These are phyloP conservation scores for Cryomyces minteri DNA, from an alignment of 495 filamentous ascomycete species.

Conservation along the genomic window DNA sequence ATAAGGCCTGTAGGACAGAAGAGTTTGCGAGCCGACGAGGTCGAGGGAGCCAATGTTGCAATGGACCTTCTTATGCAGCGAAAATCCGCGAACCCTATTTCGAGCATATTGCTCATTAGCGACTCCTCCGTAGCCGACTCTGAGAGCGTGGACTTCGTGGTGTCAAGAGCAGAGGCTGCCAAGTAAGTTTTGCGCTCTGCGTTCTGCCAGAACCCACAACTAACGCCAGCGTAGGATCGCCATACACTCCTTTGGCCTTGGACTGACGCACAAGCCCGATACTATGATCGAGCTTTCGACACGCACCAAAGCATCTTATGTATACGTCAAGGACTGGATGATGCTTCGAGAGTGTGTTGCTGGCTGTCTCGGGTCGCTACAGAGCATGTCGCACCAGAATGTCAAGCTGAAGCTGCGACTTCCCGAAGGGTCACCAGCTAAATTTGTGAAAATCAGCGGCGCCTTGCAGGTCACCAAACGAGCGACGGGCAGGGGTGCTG, in stretches of 20 bases:
- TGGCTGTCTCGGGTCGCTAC: conserved; percentile 83
- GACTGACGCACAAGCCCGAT: conserved; percentile 94
- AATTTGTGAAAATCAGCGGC: conserved; percentile 96
- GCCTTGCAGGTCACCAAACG: conserved; percentile 94
- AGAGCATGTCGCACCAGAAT: conserved; percentile 96
- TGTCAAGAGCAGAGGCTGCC: conserved; percentile 91
- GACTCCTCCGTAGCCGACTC: conserved; percentile 95
- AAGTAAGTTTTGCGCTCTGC: conserved; percentile 40
- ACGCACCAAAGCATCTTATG: conserved; percentile 90
- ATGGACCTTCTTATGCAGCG: conserved; percentile 99
- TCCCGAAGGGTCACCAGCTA: conserved; percentile 91
- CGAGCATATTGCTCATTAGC: conserved; percentile 93
- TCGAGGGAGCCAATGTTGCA: conserved; percentile 94
- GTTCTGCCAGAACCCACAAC: not conserved
- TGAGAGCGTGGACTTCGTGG: conserved; percentile 95
- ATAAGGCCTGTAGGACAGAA: conserved; percentile 93
- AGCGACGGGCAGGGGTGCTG: conserved; percentile 89
- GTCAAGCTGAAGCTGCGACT: conserved; percentile 90
- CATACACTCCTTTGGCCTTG: conserved; percentile 92
- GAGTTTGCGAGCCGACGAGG: conserved; percentile 88
- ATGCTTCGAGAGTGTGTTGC: conserved; percentile 96
- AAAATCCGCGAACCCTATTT: conserved; percentile 89
- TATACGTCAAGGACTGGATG: conserved; percentile 99
- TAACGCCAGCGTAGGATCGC: conserved; percentile 42
- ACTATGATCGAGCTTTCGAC: conserved; percentile 97